Evolutionary conservation across 164 flowering plant genomes (phyloP).

Genomic region (Santalum album): DNA sequence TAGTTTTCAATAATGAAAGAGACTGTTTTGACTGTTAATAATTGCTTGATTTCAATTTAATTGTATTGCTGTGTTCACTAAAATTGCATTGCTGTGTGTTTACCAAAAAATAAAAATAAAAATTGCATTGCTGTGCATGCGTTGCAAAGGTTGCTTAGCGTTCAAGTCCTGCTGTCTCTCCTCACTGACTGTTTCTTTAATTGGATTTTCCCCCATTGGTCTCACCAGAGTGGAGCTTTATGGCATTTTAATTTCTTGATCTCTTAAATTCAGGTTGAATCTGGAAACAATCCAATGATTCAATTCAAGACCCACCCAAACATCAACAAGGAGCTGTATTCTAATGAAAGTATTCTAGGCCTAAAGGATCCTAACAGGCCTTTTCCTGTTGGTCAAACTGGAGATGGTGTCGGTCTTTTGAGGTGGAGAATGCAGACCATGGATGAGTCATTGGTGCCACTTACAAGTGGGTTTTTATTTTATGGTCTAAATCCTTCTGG

Average conservation of each 20-base stretch:
- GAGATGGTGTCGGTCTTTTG: conserved; percentile 88
- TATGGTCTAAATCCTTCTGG: background rate
- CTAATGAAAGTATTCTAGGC: conserved; percentile 79
- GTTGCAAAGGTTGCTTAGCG: no score
- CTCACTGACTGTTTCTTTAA: no score
- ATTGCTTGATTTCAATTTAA: no score
- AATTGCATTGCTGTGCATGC: no score
- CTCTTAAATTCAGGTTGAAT: conserved; percentile 57
- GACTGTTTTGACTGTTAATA: no score
- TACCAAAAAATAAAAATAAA: no score
- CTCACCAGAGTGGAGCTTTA: no score
- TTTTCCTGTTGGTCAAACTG: conserved; percentile 70
- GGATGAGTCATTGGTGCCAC: conserved; percentile 83
- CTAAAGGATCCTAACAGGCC: conserved; percentile 86
- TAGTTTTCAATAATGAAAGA: no score
- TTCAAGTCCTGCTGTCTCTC: no score
- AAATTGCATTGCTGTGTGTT: no score
- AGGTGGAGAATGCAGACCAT: conserved; percentile 95
- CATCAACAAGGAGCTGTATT: conserved; percentile 86
- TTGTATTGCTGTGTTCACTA: no score
- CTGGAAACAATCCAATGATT: conserved; percentile 59
- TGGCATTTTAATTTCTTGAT: background rate
- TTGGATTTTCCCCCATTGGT: no score
- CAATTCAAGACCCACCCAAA: conserved; percentile 94
- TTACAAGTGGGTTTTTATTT: conserved; percentile 51